A percentile compares a stretch with the other conserved stretches of the same genome.
These are phyloP conservation scores for Linnemannia schmuckeri DNA, from an alignment of 192 early-diverging fungal species.

Conservation along the genomic window DNA sequence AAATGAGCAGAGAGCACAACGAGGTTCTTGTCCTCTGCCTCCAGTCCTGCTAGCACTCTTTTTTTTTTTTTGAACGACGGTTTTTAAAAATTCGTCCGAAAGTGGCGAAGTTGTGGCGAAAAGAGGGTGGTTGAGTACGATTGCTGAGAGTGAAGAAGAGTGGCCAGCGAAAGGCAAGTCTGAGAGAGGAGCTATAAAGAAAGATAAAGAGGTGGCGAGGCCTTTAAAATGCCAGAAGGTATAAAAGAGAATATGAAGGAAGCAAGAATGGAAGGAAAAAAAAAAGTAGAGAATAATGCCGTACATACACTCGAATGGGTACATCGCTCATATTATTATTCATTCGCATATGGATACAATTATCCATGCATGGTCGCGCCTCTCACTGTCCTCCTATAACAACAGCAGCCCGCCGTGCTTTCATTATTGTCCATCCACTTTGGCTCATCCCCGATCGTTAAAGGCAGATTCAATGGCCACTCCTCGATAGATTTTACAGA, in stretches of 20 bases:
- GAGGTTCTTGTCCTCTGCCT: not conserved
- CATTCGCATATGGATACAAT: constrained; percentile 3
- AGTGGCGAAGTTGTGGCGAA: not conserved
- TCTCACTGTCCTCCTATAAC: not conserved
- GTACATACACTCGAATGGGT: not conserved
- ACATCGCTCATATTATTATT: constrained; percentile 9
- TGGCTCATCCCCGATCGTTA: not conserved
- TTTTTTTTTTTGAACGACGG: not conserved
- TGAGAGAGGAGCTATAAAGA: not conserved
- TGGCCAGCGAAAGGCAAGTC: too few relatives aligned
- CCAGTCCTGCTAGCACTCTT: not conserved
- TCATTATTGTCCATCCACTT: not conserved
- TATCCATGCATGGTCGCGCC: constrained; percentile 1
- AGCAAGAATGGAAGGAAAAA: not conserved
- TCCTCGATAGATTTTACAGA: not conserved
- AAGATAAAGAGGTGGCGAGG: not conserved
- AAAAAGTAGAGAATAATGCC: not conserved
- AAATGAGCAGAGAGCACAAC: constrained; percentile 9
- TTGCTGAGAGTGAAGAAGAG: too few relatives aligned
- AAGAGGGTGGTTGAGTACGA: not conserved
- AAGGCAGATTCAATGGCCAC: not conserved
- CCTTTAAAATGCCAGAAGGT: not conserved
- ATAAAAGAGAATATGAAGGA: not conserved
- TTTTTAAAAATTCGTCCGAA: not conserved
- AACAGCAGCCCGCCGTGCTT: not conserved